Base-by-base conservation (phyloP, 164 flowering plant species). In the Saururus chinensis region DNA sequence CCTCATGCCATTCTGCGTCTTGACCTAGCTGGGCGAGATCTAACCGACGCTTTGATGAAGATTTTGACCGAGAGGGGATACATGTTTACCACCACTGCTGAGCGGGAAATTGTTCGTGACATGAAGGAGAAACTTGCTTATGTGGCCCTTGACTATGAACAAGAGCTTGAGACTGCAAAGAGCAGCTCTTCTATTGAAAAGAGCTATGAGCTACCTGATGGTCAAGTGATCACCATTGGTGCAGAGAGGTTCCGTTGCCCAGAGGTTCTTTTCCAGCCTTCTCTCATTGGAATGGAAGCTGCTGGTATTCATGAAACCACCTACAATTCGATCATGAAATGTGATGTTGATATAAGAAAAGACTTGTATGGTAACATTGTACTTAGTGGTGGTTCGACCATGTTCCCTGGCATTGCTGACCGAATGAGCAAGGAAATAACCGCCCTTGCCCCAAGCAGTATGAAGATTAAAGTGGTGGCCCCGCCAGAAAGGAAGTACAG, bases 381-480 rank as follows among this genome's bases (percentile, higher is more conserved):
- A 60, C 73, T 81, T 41, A 79, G 83, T 73, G 85, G 85, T 68
- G 85, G 87, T 21, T 66, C 87, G 17, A 82, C 87, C 40, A 82
- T 82, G 87, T 82, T 82, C 76, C 72, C 77, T 14, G 87, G 84
- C 25, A 82, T 82, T 72, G 84, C 82, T 63, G 87, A 82, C 57
- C 73, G 87, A 60, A 83, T 83, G 87, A 83, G 83, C 78, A 83
- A 81, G 76, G 88, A 83, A 73, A 83, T 83, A 56, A 79, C 85
- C 54, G 83, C 88, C 19, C 73, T 83, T 63, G 88, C 88, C 19
- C 88, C 87, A 25, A 82, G 83, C 71, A 82, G 85, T 75, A 81
- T 78, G 84, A 81, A 81, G 68, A 78, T 80, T 60, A 78, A 82
- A 72, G 87, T 82, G 61, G 87, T 80, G 51, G 87, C 84, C 24